Evolutionary conservation across 1,284 basidiomycete species (phyloP), one percentile per base, ranked within the genome.

Genomic region (Pholiota adiposa): DNA sequence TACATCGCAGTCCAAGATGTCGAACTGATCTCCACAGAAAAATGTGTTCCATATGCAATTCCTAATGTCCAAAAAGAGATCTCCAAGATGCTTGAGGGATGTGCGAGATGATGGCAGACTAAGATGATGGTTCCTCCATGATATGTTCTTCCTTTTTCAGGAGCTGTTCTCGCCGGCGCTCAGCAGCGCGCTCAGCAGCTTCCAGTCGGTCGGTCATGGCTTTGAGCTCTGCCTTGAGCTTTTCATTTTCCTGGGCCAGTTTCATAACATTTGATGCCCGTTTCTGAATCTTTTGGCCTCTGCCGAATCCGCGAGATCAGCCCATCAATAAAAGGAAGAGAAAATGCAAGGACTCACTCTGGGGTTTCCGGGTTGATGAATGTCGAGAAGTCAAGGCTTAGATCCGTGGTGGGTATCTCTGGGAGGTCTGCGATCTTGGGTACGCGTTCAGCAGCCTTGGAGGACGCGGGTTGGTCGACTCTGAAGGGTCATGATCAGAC

Each of bases 241-340:
- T 89, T 70, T 90, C 88, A 73, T 92, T 89, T 78, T 92, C 90
- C 74, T 89, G 80, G 16, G 87, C 80, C 31, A 92, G 78, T 69
- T 87, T 89, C 69, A 90, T 70, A 60, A 92, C 88, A 70, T 89
- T 92, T 68, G 87, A 89, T 36, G 85, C 86, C 63, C 90, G 84
- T 73, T 91, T 92, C 70, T 89, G 79, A 53, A 92, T 79, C 71
- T 85, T 85, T 63, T 83, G 82, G 59, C 74, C 71, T 67, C 88
- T 89, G 74, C 60, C 69, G 52, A 62, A 65, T 51, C 25, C 43
- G 54, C 33, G 34, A 64, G 43, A 64, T 51, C 34, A 43, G 31
- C 34, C 31, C 19, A 36, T 54, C 21, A 38, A 56, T 38, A 52
- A 44, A 27, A 14, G 27, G 34, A 21, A 53, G 16, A 56, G 12